Percentiles rank a stretch among this genome's conserved stretches.
phyloP scores from a whole-genome alignment of 768 basidiomycete species.

The Suillus paluster region DNA sequence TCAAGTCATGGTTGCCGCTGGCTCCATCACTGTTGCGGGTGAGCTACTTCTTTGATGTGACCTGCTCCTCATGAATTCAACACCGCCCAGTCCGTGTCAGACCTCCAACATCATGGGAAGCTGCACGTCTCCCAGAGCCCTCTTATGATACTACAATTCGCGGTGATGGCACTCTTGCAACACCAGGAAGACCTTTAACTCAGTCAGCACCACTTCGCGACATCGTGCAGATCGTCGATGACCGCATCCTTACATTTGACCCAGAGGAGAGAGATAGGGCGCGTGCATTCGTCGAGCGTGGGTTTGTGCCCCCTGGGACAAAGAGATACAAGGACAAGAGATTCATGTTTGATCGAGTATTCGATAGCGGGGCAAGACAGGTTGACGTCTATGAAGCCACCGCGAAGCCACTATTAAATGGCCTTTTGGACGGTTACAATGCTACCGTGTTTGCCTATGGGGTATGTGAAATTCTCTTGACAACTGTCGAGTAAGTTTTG shows the following conservation, averaged over 20 bases:
- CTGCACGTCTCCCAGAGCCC: constrained; percentile 79
- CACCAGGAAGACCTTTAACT: constrained; percentile 56
- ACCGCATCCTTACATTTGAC: constrained; percentile 95
- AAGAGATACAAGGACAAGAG: constrained; percentile 96
- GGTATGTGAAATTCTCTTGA: constrained; percentile 52
- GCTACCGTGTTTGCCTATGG: constrained; percentile 99
- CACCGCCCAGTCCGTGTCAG: constrained; percentile 78
- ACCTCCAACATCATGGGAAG: constrained; percentile 85
- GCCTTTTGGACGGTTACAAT: constrained; percentile 92
- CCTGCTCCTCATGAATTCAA: constrained; percentile 19
- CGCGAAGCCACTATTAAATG: constrained; percentile 80
- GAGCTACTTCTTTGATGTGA: constrained; percentile 26
- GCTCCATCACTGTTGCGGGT: constrained; percentile 90
- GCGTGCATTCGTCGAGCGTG: constrained; percentile 80
- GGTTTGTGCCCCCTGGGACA: constrained; percentile 83
- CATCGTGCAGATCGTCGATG: constrained; percentile 89
- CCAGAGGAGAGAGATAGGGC: constrained; percentile 88
- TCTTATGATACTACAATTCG: constrained; percentile 72
- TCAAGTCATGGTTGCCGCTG: constrained; percentile 73
- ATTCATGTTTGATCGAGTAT: constrained; percentile 97
- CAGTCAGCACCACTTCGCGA: constrained; percentile 67
- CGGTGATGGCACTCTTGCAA: constrained; percentile 85
- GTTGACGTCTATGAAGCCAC: constrained; percentile 88
- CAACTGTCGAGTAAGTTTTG: constrained; percentile 8
- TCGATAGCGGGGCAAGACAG: constrained; percentile 80